Evolutionary conservation across 2,329 filamentous ascomycete species (phyloP), one percentile per base, ranked within the genome.

Genomic region (Colletotrichum musae): DNA sequence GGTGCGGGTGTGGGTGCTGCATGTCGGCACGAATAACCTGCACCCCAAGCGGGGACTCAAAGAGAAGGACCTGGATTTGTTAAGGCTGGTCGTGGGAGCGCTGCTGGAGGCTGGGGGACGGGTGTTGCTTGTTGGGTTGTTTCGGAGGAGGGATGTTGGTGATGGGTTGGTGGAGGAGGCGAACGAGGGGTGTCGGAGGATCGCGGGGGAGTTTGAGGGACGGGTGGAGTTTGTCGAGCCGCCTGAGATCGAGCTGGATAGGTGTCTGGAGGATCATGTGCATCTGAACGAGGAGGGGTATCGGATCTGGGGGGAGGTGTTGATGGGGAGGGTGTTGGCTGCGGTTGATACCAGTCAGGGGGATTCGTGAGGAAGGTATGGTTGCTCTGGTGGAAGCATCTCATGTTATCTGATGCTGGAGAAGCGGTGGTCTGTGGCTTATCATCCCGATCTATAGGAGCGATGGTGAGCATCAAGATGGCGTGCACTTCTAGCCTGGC

Each of bases 251-350:
- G 43, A 58, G 28, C n/a, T 13, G 54, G 48, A 50, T 21, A 26
- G 16, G 39, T 48, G 15, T 28, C 3, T 39, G 18, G 41, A 2
- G 6, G 28, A 48, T 6, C 39, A 64, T 10, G 43, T 50, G 5
- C 16, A 28, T 39, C 12, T 61, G 7, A 54, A 24, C n/a, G 26
- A 48, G 39, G 24, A 59, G 28, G 57, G 21, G 21, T 54, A 47
- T 21, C 18, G 2, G 9, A 18, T 41, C 5, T 45, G 18, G 24
- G 41, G 41, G 13, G 41, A 43, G 41, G 6, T 43, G 16, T 43
- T 43, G 16, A 13, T 43, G 16, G 16, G 6, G 16, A 43, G 41
- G 6, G 41, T 43, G 12, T 6, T 43, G 16, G 41, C 13, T 16
- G 12, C 41, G 16, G 41, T 43, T 15, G 41, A 43, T 16, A 12